Evolutionary conservation across 2,329 filamentous ascomycete species (phyloP).

Genomic region (Colletotrichum theobromicola): DNA sequence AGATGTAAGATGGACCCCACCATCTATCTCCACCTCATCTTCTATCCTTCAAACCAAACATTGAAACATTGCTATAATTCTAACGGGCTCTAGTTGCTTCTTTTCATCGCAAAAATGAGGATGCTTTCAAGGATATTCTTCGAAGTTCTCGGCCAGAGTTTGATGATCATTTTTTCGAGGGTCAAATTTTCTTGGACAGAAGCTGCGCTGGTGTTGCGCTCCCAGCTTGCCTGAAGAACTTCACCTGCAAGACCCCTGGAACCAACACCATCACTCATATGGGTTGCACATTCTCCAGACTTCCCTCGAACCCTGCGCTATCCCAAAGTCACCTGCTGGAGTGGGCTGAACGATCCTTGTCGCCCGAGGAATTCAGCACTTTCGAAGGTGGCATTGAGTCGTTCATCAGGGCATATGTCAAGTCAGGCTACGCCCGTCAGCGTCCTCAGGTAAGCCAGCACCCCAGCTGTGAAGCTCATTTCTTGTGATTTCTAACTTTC

Average conservation of each 20-base stretch:
- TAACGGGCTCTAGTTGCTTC: background rate
- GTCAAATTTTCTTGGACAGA: background rate
- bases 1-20: background rate
- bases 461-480: no score
- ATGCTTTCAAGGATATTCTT: background rate
- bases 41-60: background rate
- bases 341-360: background rate
- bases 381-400: background rate
- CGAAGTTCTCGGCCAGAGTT: background rate
- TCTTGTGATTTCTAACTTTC: no score
- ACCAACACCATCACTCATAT: background rate
- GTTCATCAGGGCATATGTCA: background rate
- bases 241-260: background rate
- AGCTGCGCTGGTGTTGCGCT: background rate
- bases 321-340: background rate
- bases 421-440: background rate
- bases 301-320: background rate
- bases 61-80: background rate
- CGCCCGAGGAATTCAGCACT: background rate
- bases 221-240: background rate
- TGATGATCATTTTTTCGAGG: background rate
- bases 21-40: background rate
- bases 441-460: background rate
- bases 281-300: background rate
- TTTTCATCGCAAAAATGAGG: background rate